These are phyloP conservation scores for Geotrichum reessii DNA, from an alignment of 1,139 yeast genomes.

Conservation along the genomic window DNA sequence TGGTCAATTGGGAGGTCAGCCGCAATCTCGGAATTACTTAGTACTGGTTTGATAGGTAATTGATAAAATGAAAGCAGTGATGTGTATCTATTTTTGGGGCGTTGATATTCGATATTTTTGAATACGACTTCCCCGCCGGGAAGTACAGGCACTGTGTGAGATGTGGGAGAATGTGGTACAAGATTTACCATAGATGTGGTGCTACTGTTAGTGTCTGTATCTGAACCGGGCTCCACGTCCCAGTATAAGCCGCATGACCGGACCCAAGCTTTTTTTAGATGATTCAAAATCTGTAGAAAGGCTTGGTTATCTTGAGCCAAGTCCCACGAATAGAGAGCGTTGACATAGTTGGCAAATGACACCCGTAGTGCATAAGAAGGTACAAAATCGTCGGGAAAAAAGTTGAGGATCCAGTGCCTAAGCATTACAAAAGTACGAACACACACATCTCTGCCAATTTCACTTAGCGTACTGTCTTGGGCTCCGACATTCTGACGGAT, in stretches of 20 bases:
- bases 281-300: slow-evolving; percentile 32
- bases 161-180: not conserved
- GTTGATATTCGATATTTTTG: slow-evolving; percentile 10
- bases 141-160: slow-evolving; percentile 1
- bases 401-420: slow-evolving; percentile 78
- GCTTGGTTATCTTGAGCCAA: slow-evolving; percentile 27
- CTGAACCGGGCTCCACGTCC: slow-evolving; percentile 26
- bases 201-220: not conserved
- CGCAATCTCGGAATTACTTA: slow-evolving; percentile 20
- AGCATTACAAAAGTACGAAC: slow-evolving; percentile 81
- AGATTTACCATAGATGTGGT: not conserved
- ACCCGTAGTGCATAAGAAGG: slow-evolving; percentile 34
- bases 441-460: slow-evolving; percentile 62
- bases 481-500: slow-evolving; percentile 32
- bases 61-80: slow-evolving; percentile 31
- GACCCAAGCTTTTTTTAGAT: slow-evolving; percentile 38
- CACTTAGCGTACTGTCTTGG: slow-evolving; percentile 20
- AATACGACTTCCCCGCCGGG: slow-evolving; percentile 28
- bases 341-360: slow-evolving; percentile 30
- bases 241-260: slow-evolving; percentile 34
- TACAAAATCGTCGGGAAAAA: slow-evolving; percentile 40
- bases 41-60: slow-evolving; percentile 30
- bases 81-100: slow-evolving; percentile 25
- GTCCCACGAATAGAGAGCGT: slow-evolving; percentile 30
- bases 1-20: not conserved